These are phyloP conservation scores for Tuber indicum DNA, from an alignment of 495 filamentous ascomycete species.

Conservation along the genomic window DNA sequence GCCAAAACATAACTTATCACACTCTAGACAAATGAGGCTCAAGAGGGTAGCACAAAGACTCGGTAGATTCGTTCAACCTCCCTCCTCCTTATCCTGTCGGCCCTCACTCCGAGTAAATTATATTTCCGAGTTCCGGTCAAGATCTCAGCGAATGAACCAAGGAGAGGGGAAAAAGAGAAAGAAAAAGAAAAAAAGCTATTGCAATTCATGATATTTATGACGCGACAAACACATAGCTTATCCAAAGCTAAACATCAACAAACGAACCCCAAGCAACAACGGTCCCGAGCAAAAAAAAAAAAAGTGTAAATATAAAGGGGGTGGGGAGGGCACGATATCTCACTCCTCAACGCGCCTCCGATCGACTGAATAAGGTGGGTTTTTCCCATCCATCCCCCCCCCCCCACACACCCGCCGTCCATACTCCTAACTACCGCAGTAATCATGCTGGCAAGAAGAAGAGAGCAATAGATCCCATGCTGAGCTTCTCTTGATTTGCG, in stretches of 20 bases:
- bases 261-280: not conserved
- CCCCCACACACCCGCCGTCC: not conserved
- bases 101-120: not conserved
- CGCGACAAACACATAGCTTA: not conserved
- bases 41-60: not conserved
- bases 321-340: not conserved
- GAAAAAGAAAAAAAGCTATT: not conserved
- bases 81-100: not conserved
- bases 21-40: not conserved
- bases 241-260: not conserved
- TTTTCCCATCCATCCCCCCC: not conserved
- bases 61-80: not conserved
- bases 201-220: not conserved
- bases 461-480: not conserved
- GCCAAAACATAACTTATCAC: not conserved
- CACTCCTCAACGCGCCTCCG: not conserved
- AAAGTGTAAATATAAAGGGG: too few species aligned
- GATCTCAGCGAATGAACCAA: not conserved
- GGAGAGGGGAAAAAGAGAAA: not conserved
- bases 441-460: not conserved
- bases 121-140: not conserved
- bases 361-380: not conserved
- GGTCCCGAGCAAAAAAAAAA: not conserved
- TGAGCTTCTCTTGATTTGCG: not conserved
- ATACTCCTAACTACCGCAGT: not conserved